Evolutionary conservation across 2,329 filamentous ascomycete species (phyloP), one percentile per base, ranked within the genome.

Genomic region (Fusarium mexicanum): DNA sequence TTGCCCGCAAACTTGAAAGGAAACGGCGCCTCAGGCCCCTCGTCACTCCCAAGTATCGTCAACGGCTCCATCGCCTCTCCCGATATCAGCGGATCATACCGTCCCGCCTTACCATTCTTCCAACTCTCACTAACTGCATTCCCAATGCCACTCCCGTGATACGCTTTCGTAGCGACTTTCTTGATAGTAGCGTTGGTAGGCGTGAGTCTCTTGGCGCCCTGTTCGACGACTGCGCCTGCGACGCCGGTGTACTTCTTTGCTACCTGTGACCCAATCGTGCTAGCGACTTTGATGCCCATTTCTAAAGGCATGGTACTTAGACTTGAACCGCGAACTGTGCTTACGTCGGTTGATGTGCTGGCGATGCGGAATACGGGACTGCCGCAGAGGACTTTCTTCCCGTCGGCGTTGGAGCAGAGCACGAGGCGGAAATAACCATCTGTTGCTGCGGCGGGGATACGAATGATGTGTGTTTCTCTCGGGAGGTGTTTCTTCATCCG

Each of bases 381-480:
- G 1, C 87, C 86, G 68, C 91, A 93, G 1, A 93, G 85, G 0
- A 88, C 84, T 74, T 89, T 91, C 73, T 87, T 88, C 20, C 72
- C 73, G 6, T 78, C 75, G 5, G 75, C 68, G 0, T 82, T 88
- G 2, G 84, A 81, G 69, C 91, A 93, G 14, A 94, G 83, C 1
- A 93, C 88, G 9, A 94, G 83, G 17, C 91, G 89, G 63, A 93
- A 91, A 77, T 94, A 94, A 0, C 92, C 92, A 78, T 94, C 92
- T 1, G 85, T 84, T 0, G 89, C 89, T 0, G 88, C 85, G 1
- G 89, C 88, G 0, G 92, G 92, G 50, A 94, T 90, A 8, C 91
- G 86, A 11, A 93, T 83, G 4, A 93, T 83, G 35, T 88, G 87
- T 0, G 92, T 93, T 79, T 93, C 91, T 4, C 91, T 85, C 1